Percentiles rank a stretch among this genome's conserved stretches.
These are phyloP conservation scores for Crithidia fasciculata DNA, from an alignment of 208 protist species.

Conservation along the genomic window DNA sequence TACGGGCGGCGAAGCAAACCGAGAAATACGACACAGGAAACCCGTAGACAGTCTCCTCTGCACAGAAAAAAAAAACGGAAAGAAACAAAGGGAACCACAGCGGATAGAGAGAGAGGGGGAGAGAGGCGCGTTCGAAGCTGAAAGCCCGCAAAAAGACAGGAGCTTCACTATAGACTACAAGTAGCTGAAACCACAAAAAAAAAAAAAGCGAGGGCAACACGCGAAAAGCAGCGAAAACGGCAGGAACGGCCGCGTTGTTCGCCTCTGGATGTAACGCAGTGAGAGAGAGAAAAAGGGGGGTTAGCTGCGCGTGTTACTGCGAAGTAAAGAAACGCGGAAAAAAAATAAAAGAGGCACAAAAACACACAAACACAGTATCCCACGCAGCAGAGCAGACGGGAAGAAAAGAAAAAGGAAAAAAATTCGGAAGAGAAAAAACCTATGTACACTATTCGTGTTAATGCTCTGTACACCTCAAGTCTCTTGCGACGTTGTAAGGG, in stretches of 20 bases:
- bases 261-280: no score
- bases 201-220: not conserved
- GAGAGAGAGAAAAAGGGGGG: not conserved
- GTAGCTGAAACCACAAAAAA: not conserved
- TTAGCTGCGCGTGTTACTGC: no score
- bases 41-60: no score
- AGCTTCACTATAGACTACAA: not conserved
- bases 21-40: not conserved
- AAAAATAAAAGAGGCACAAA: not conserved
- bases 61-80: constrained; percentile 5
- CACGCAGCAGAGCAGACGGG: no score
- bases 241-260: no score
- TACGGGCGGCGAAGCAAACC: not conserved
- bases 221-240: no score
- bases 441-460: no score
- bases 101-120: not conserved
- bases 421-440: not conserved
- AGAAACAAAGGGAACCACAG: not conserved
- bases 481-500: no score
- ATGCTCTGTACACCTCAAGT: no score
- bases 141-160: not conserved
- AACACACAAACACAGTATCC: no score
- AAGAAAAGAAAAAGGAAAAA: not conserved
- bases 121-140: not conserved
- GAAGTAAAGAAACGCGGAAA: no score